A percentile compares a stretch with the other conserved stretches of the same genome.
These are phyloP conservation scores for Stachybotrys echinatus DNA, from an alignment of 2,329 filamentous ascomycete genomes.

Conservation along the genomic window DNA sequence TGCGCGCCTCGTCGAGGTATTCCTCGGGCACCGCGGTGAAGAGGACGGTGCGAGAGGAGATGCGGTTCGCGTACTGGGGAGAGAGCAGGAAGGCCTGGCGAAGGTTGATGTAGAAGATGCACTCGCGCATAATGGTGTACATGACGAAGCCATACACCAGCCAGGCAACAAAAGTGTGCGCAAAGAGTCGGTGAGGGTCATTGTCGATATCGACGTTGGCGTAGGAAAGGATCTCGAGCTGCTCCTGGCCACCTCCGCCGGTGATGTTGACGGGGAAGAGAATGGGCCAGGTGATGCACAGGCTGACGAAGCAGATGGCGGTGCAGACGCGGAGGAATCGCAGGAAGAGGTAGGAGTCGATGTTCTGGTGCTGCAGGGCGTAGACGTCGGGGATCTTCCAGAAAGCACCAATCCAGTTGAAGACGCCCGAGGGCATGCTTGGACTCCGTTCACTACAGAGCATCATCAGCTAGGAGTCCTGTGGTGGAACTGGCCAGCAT, in stretches of 20 bases:
- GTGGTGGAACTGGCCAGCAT: background rate
- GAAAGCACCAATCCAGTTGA: constrained; percentile 59
- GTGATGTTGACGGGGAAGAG: constrained; percentile 81
- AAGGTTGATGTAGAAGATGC: constrained; percentile 88
- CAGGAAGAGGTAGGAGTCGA: constrained; percentile 85
- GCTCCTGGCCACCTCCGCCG: constrained; percentile 57
- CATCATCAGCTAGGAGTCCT: constrained; percentile 8
- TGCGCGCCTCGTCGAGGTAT: constrained; percentile 68
- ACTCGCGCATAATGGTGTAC: constrained; percentile 83
- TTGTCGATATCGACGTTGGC: constrained; percentile 41
- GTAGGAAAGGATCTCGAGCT: constrained; percentile 52
- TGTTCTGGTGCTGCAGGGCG: constrained; percentile 77
- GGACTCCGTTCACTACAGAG: constrained; percentile 49
- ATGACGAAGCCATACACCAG: constrained; percentile 83
- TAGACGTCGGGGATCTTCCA: constrained; percentile 67
- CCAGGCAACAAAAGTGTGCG: constrained; percentile 76
- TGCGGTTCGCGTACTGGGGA: constrained; percentile 72
- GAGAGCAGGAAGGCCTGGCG: constrained; percentile 91
- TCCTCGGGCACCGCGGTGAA: constrained; percentile 79
- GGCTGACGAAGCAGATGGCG: constrained; percentile 75
- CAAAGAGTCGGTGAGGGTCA: constrained; percentile 66
- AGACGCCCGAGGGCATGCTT: constrained; percentile 47
- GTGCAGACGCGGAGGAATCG: constrained; percentile 76
- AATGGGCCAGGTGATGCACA: constrained; percentile 78
- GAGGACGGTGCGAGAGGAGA: constrained; percentile 89